A percentile compares a stretch with the other conserved stretches of the same genome.
Conservation (phyloP, 345 rosid species). For the Xanthoceras sorbifolium region DNA sequence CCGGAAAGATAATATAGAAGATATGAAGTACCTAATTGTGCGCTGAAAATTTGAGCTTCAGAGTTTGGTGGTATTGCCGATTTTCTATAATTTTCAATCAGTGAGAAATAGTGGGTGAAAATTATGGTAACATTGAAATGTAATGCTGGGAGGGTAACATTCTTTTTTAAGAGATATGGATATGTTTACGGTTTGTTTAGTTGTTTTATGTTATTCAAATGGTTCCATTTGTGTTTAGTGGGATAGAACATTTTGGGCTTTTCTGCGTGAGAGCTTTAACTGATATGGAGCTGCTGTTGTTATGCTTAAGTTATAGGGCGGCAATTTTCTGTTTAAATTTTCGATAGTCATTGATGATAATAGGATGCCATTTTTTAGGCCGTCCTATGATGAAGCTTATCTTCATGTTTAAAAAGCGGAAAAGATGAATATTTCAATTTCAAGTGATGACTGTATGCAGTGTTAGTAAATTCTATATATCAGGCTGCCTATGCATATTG, state of each 20-base stretch:
- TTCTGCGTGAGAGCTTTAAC: not conserved
- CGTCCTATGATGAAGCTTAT: not conserved
- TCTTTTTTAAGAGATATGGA: not conserved
- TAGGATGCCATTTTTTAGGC: not conserved
- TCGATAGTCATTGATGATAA: not conserved
- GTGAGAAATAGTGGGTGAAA: not conserved
- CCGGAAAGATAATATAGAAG: not conserved
- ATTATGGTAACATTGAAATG: not conserved
- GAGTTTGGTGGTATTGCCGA: not conserved
- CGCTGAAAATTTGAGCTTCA: not conserved
- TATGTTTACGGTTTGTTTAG: not conserved
- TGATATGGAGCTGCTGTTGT: not conserved
- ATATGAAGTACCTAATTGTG: not conserved
- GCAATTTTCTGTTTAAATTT: not conserved
- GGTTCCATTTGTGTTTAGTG: slow-evolving; percentile 5
- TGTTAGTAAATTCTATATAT: not conserved
- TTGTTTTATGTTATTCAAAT: not conserved
- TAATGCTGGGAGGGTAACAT: not conserved
- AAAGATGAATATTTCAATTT: not conserved
- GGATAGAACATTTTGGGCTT: not conserved
- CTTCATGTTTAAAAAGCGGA: not conserved
- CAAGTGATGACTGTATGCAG: not conserved
- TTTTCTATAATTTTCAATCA: not conserved
- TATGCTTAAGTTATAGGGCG: not conserved
- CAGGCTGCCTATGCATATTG: too few species aligned